Base-by-base conservation (phyloP, 495 filamentous ascomycete genomes). In the Aspergillus cavernicola region DNA sequence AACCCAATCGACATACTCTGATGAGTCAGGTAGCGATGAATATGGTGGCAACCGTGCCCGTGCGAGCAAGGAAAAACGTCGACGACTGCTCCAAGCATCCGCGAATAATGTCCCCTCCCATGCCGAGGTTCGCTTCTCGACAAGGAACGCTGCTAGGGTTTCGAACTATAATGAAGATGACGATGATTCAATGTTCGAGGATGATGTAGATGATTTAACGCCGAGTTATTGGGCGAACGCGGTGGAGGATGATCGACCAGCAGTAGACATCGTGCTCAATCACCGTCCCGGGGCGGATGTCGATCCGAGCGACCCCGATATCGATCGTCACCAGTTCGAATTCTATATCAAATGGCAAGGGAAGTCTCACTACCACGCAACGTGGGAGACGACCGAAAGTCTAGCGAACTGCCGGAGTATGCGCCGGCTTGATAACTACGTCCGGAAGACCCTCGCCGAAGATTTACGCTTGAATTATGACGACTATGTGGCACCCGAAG, bases 301-400 rank as follows among this genome's bases (percentile, higher is more conserved):
- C 22, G 77, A 84, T 71, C 68, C 82, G 26, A 67, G 71, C 22
- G 72, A 77, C 18, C 62, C 67, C n/a, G 74, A 84, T 47, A 55
- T 81, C 33, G 79, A 77, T 18, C 87, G 88, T 55, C 81, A 90
- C 48, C 88, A 96, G 60, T 97, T 90, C 56, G 88, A 96, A 53
- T 98, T 89, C 66, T 90, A 86, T 64, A 92, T 99, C 60, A 99
- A 99, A 76, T 99, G 93, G 93, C 90, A 96, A 68, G 87, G 83
- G 55, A 87, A 89, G 69, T 95, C 93, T 19, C 89, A 97, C 67
- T 89, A 90, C 58, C 93, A 99, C 73, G 85, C 92, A 24, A 93
- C 92, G 2, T 97, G 95, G 95, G 90, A 96, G 67, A 82, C 83
- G 0, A 83, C 85, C 19, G 85, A 89, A 45, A 77, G 70, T 39